phyloP scores from a whole-genome alignment of 2,329 filamentous ascomycete species.

The Trichoderma endophyticum region DNA sequence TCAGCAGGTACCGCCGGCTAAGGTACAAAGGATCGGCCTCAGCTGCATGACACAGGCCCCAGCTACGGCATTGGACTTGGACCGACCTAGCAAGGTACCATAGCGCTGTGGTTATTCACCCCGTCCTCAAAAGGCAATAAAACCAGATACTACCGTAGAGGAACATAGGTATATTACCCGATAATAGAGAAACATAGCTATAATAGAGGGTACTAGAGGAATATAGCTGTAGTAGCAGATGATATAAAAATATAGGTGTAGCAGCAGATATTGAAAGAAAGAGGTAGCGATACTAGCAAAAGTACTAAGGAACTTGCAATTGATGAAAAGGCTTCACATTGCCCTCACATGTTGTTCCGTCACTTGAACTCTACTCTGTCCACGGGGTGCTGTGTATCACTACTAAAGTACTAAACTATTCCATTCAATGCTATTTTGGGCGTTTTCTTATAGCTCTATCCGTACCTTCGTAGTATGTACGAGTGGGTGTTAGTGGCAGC shows the following conservation, averaged over 20 bases:
- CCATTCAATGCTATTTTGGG: background rate
- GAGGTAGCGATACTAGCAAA: background rate
- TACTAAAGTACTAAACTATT: background rate
- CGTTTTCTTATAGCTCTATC: background rate
- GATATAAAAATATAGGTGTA: background rate
- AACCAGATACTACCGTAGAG: no score
- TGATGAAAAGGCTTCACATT: background rate
- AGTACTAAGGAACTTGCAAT: background rate
- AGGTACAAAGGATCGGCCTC: background rate
- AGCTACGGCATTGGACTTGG: background rate
- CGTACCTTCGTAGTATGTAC: background rate
- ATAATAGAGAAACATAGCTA: no score
- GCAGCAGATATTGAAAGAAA: background rate
- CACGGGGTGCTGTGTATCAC: background rate
- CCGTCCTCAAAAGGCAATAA: no score
- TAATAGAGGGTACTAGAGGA: no score
- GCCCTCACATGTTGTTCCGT: background rate
- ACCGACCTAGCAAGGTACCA: background rate
- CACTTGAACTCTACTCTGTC: background rate
- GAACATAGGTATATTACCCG: no score
- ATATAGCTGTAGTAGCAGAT: no score
- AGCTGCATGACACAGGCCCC: background rate
- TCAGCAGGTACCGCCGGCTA: background rate
- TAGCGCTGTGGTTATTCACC: background rate
- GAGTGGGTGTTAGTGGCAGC: background rate